Evolutionary conservation across 1,139 yeast genomes (phyloP), one percentile per base, ranked within the genome.

Genomic region (Protomyces macrosporus): DNA sequence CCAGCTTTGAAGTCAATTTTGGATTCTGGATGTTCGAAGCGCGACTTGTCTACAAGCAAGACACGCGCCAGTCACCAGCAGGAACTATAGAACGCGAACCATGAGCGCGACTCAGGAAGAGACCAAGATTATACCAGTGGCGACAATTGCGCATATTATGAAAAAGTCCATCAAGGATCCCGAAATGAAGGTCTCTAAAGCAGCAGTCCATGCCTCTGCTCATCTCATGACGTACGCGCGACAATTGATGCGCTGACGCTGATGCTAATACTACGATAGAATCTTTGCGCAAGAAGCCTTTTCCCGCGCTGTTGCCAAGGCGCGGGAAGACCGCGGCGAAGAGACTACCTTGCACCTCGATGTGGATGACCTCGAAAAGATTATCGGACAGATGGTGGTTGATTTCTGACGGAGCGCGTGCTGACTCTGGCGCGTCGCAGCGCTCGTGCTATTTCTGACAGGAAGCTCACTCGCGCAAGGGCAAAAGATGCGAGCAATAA

Each of bases 401-500:
- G 48, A 42, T 30, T 42, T 42, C 16, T 42, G 48, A n/a, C 9
- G 30, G 23, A 23, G 23, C 2, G 23, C 23, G 23, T 23, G 23
- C 23, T 23, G 23, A 23, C 23, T 23, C 23, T 2, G 2, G 2
- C 1, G 23, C 23, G 2, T 23, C 23, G 23, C 2, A 2, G 23
- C 42, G 42, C n/a, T n/a, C 10, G n/a, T 37, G 42, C n/a, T 37
- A 10, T 37, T 37, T 3, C 42, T n/a, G 42, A 37, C 3, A 37
- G n/a, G n/a, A 37, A n/a, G n/a, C 85, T 67, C 16, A 55, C 34
- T 51, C 42, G 9, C 82, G 79, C 64, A 90, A 73, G 0, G 93
- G 89, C 57, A 91, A 76, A 57, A 91, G 75, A 70, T 88, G 85
- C 74, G 89, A 95, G 70, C 87, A 91, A 53, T 80, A 77, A 67